These are phyloP conservation scores for Camelina sativa DNA, from an alignment of 345 rosid species.

Conservation along the genomic window DNA sequence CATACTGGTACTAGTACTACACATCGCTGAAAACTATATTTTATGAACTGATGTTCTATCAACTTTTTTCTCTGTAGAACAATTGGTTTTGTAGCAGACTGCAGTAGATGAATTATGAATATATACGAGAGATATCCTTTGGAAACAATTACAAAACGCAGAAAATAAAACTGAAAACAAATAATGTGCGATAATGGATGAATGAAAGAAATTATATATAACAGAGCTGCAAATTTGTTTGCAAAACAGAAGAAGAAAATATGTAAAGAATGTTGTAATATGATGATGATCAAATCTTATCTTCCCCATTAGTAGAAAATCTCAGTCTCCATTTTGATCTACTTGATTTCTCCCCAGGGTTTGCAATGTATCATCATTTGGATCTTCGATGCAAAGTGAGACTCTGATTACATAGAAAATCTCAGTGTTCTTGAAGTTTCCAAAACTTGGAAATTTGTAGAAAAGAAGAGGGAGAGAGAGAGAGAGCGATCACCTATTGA, in stretches of 20 bases:
- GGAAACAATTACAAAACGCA: not conserved
- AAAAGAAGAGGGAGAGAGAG: not conserved
- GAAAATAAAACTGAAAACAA: not conserved
- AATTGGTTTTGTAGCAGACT: not conserved
- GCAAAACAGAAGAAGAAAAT: not conserved
- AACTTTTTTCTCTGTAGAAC: not conserved
- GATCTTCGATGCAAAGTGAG: not conserved
- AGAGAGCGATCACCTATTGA: conserved; percentile 11
- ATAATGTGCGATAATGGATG: not conserved
- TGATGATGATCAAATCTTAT: not conserved
- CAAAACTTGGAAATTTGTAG: conserved; percentile 1
- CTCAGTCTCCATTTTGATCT: not conserved
- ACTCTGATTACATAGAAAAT: not conserved
- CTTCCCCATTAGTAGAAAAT: not conserved
- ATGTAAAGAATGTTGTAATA: conserved; percentile 29
- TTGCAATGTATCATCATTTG: conserved; percentile 5
- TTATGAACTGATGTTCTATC: not conserved
- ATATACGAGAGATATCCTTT: not conserved
- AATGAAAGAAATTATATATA: not conserved
- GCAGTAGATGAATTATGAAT: not conserved
- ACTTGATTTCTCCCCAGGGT: conserved; percentile 17
- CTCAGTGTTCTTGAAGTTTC: conserved; percentile 1
- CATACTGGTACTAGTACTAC: too few relatives aligned
- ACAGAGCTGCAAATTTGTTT: conserved; percentile 4
- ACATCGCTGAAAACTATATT: too few relatives aligned